Percentiles rank a stretch among this genome's conserved stretches.
phyloP scores from a whole-genome alignment of 2,329 filamentous ascomycete species.

The Pestalotiopsis sp. region DNA sequence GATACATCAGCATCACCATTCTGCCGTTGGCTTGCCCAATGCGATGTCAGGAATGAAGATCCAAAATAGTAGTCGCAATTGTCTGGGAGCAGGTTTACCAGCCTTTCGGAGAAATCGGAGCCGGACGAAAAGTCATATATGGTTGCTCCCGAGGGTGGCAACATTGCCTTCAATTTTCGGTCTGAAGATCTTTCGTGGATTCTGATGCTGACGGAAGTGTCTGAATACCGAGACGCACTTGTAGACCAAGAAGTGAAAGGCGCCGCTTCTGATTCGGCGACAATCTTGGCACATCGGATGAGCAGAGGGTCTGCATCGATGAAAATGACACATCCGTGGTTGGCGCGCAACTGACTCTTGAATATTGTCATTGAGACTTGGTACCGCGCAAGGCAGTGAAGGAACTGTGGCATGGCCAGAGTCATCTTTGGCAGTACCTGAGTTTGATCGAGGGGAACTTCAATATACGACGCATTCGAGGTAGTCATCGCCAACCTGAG shows the following conservation, averaged over 20 bases:
- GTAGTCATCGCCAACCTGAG: slow-evolving; percentile 31
- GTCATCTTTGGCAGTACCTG: slow-evolving; percentile 15
- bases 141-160: slow-evolving; percentile 21
- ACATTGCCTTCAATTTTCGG: slow-evolving; percentile 31
- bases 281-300: not conserved
- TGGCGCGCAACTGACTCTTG: not conserved
- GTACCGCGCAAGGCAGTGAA: slow-evolving; percentile 26
- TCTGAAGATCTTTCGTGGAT: slow-evolving; percentile 30
- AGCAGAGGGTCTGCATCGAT: slow-evolving; percentile 3
- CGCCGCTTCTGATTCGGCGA: not conserved
- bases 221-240: not conserved
- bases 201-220: not conserved
- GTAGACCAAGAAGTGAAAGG: not conserved
- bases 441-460: slow-evolving; percentile 22
- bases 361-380: slow-evolving; percentile 13
- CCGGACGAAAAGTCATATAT: slow-evolving; percentile 37
- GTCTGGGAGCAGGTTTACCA: slow-evolving; percentile 26
- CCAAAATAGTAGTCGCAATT: slow-evolving; percentile 29
- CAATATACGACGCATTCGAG: slow-evolving; percentile 37
- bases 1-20: not conserved
- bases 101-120: slow-evolving; percentile 26
- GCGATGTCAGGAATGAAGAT: slow-evolving; percentile 19
- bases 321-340: not conserved
- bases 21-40: not conserved
- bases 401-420: slow-evolving; percentile 21